Evolutionary conservation across 805 yeast genomes (phyloP).

Genomic region (Saccharomycopsis sp.): DNA sequence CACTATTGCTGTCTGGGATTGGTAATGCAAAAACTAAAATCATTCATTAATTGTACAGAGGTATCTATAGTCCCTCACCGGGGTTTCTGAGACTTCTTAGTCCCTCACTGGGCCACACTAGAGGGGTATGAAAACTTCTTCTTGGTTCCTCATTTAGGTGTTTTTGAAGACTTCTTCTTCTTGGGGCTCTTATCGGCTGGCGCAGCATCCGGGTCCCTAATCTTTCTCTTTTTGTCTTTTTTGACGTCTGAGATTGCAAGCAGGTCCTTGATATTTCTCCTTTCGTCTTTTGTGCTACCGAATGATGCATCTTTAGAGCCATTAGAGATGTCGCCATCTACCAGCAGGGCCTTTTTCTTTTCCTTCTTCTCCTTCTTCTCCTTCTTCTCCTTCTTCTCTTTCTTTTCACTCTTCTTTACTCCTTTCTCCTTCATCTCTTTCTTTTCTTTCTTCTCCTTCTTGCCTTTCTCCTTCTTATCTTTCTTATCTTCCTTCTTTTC

Average conservation of each 20-base stretch:
- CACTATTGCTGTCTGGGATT: no score
- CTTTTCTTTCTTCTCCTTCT: conserved; percentile 21
- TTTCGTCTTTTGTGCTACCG: neutral
- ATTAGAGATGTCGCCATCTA: conserved; percentile 24
- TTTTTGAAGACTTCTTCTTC: neutral
- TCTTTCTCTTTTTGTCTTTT: conserved; percentile 5
- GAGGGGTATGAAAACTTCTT: no score
- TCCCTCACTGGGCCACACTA: no score
- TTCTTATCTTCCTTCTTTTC: conserved; percentile 24
- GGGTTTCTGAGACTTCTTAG: no score
- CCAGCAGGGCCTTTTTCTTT: conserved; percentile 26
- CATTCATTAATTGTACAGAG: neutral
- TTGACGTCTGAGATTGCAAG: conserved; percentile 18
- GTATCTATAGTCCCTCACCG: no score
- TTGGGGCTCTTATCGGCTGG: neutral
- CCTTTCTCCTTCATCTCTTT: conserved; percentile 26
- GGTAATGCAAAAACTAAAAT: neutral
- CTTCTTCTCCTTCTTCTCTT: conserved; percentile 23
- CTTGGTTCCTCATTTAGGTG: no score
- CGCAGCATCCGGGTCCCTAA: neutral
- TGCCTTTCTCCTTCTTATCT: conserved; percentile 23
- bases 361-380: conserved; percentile 24
- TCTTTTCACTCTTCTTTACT: conserved; percentile 23
- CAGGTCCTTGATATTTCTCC: conserved; percentile 13
- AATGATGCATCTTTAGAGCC: conserved; percentile 21